These are phyloP conservation scores for Phoenix dactylifera DNA, from an alignment of 176 grass and related monocot species.

Conservation along the genomic window DNA sequence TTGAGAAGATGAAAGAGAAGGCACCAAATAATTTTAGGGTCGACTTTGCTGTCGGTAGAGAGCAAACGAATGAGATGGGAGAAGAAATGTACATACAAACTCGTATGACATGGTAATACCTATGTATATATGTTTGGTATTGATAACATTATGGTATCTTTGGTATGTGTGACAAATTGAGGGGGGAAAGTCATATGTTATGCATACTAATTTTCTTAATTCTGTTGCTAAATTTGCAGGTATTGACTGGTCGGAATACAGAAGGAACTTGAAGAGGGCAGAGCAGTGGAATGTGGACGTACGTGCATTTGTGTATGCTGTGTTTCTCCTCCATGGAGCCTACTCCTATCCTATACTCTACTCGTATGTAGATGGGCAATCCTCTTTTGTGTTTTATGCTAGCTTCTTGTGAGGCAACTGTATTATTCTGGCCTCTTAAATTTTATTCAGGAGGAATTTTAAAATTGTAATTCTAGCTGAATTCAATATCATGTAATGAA, in stretches of 20 bases:
- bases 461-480: too few relatives aligned
- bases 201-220: not conserved
- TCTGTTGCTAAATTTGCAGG: slow-evolving; percentile 29
- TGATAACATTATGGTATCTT: slow-evolving; percentile 64
- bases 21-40: slow-evolving; percentile 71
- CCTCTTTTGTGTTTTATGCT: not conserved
- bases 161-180: slow-evolving; percentile 11
- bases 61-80: slow-evolving; percentile 60
- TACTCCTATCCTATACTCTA: not conserved
- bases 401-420: too few relatives aligned
- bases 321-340: not conserved
- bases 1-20: slow-evolving; percentile 72
- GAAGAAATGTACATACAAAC: slow-evolving; percentile 99
- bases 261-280: slow-evolving; percentile 68
- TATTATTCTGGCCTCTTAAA: too few relatives aligned
- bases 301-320: slow-evolving; percentile 39
- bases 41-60: slow-evolving; percentile 77
- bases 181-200: not conserved
- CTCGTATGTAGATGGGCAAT: slow-evolving; percentile 16
- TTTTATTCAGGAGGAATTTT: too few relatives aligned
- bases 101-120: slow-evolving; percentile 84
- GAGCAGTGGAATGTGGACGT: slow-evolving; percentile 99
- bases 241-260: slow-evolving; percentile 75
- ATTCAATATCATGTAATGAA: too few relatives aligned
- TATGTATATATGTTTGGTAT: slow-evolving; percentile 91